These are phyloP conservation scores for Salix koriyanagi DNA, from an alignment of 345 rosid genomes.

Conservation along the genomic window DNA sequence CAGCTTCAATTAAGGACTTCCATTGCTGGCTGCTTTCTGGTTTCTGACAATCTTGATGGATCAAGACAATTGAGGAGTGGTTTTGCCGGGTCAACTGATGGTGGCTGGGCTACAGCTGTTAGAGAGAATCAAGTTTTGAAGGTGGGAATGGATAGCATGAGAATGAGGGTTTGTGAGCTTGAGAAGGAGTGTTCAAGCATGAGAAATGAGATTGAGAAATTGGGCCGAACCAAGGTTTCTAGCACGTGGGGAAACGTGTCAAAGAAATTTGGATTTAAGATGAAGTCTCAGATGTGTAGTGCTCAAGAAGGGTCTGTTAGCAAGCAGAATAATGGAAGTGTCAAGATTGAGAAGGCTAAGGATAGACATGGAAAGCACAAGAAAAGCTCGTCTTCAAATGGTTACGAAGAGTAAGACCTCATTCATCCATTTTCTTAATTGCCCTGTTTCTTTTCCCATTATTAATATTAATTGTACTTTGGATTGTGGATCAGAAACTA, in stretches of 20 bases:
- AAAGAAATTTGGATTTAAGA: constrained; percentile 74
- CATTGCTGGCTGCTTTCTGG: constrained; percentile 89
- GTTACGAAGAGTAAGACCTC: constrained; percentile 8
- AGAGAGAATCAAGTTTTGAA: constrained; percentile 94
- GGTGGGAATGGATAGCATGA: constrained; percentile 97
- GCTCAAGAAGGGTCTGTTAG: constrained; percentile 84
- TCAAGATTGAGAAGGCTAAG: constrained; percentile 54
- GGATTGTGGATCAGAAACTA: constrained; percentile 10
- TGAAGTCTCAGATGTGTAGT: constrained; percentile 95
- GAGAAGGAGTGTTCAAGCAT: constrained; percentile 50
- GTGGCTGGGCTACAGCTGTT: constrained; percentile 88
- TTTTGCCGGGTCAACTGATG: constrained; percentile 60
- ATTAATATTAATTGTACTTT: constrained; percentile 14
- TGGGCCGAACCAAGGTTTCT: constrained; percentile 36
- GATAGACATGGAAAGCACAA: constrained; percentile 55
- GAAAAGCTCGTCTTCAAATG: constrained; percentile 48
- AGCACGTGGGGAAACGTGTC: constrained; percentile 41
- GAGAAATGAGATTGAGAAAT: constrained; percentile 91
- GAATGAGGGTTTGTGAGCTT: constrained; percentile 83
- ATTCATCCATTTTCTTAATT: neutral
- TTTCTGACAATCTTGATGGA: constrained; percentile 89
- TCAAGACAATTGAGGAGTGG: constrained; percentile 87
- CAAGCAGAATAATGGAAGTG: constrained; percentile 50
- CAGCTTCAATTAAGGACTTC: constrained; percentile 99
- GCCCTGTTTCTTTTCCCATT: neutral